Base-by-base conservation (phyloP, 116 monocot species). In the Zostera marina region DNA sequence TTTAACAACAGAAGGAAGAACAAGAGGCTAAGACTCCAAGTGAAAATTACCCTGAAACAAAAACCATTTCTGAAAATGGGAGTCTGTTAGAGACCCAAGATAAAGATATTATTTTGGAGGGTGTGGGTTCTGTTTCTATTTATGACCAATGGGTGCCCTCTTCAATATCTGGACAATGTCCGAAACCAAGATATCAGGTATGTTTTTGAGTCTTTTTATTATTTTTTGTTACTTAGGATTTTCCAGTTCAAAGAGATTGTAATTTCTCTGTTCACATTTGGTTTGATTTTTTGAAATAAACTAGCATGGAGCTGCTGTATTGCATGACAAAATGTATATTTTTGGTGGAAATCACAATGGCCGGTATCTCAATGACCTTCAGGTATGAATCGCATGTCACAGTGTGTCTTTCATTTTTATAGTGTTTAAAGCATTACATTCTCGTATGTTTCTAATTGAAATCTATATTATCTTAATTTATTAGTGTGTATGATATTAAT, bases 261-360 rank as follows among this genome's bases (percentile, higher is more conserved):
- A 15, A 16, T 39, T 9, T 49, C 3, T 15, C 15, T 56, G 38
- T 39, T 16, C 26, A 56, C 14, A 38, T 43, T 22, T 43, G 54
- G 7, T 58, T 13, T 0, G 9, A 45, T 24, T 16, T 42, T 62
- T 9, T 47, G 41, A 44, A 54, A 69, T 16, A 40, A 64, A 13
- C 39, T 73, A 99, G 99, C 99, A 99, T 74, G 99, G 84, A 54
- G 87, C 99, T 54, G 81, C 91, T 74, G 62, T 91, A 42, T 49
- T 99, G 44, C 76, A 84, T 51, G 87, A 99, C 61, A 99, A 91
- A 56, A 99, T 99, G 91, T 91, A 81, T 41, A 61, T 91, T 61
- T 99, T 91, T 76, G 99, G 99, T 54, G 99, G 99, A 76, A 99
- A 99, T 58, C 81, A 91, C 70, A 99, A 99, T 81, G 99, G 99